Conservation (phyloP, 768 basidiomycete genomes). For the Symmetrospora coprosmae region DNA sequence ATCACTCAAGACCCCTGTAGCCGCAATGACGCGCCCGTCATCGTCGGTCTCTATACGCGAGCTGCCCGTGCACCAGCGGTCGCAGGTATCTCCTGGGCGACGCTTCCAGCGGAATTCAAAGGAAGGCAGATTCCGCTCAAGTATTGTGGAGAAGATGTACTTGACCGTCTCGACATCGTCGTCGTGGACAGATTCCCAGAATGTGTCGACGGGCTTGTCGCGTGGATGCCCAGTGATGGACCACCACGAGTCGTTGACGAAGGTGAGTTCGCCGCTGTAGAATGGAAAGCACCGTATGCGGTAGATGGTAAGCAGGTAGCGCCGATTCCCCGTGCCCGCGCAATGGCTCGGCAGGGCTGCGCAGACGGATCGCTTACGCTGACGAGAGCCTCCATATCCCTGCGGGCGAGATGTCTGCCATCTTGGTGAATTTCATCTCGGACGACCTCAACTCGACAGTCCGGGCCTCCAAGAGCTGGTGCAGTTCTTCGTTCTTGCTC, state of each 20-base stretch:
- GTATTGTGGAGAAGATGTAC: background rate
- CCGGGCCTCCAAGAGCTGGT: background rate
- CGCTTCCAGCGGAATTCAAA: slow-evolving; percentile 14
- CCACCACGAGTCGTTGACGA: slow-evolving; percentile 17
- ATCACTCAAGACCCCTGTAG: slow-evolving; percentile 8
- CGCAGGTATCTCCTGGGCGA: background rate
- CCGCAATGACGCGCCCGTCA: background rate
- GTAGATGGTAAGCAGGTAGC: no score
- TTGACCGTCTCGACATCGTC: background rate
- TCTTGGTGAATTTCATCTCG: slow-evolving; percentile 8
- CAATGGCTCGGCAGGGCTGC: no score
- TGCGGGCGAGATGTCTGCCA: slow-evolving; percentile 13
- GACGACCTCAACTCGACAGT: background rate
- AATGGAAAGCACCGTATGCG: no score
- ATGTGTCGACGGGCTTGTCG: background rate
- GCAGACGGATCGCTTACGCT: no score
- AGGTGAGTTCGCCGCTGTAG: background rate
- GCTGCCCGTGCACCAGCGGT: slow-evolving; percentile 2
- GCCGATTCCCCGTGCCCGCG: no score
- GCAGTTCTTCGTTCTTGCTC: slow-evolving; percentile 16
- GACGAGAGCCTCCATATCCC: slow-evolving; percentile 19
- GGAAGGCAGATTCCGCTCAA: no score
- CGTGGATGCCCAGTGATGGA: slow-evolving; percentile 1
- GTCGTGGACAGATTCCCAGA: background rate
- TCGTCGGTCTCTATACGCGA: background rate